phyloP scores from a whole-genome alignment of 192 early-diverging fungal genomes.

The Rhizophlyctis rosea region DNA sequence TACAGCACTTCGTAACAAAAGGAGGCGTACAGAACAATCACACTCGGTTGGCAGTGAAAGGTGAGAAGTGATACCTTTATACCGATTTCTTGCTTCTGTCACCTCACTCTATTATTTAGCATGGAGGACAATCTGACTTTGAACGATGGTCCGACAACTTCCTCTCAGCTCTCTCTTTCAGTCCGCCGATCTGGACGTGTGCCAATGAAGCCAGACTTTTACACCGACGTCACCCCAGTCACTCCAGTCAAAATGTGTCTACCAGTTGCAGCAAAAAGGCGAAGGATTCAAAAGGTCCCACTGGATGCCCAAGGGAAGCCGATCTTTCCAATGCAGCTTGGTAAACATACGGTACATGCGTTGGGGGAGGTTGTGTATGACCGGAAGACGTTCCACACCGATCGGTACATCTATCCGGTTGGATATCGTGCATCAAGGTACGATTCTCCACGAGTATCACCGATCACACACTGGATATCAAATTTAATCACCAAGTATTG shows the following conservation, averaged over 20 bases:
- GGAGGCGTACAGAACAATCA: too few species aligned
- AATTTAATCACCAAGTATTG: neutral
- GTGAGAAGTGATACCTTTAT: too few species aligned
- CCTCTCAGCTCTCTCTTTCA: too few species aligned
- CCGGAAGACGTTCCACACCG: constrained; percentile 76
- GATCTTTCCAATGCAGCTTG: constrained; percentile 73
- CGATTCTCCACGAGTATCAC: neutral
- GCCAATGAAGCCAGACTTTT: too few species aligned
- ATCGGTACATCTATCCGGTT: constrained; percentile 89
- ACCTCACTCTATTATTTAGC: too few species aligned
- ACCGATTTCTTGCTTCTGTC: too few species aligned
- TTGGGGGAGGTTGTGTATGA: constrained; percentile 74
- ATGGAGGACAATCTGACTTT: too few species aligned
- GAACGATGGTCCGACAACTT: too few species aligned
- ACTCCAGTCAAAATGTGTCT: neutral
- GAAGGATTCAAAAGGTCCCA: constrained; percentile 24
- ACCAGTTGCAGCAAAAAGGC: constrained; percentile 12
- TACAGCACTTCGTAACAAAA: too few species aligned
- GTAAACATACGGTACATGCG: constrained; percentile 66
- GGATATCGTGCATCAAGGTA: constrained; percentile 68
- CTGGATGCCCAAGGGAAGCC: constrained; percentile 62
- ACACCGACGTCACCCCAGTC: too few species aligned
- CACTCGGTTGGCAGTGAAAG: too few species aligned
- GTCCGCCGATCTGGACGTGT: too few species aligned
- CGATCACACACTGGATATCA: neutral